A percentile compares a stretch with the other conserved stretches of the same genome.
phyloP scores from a whole-genome alignment of 1,139 yeast species.

The Suhomyces chickasaworum region DNA sequence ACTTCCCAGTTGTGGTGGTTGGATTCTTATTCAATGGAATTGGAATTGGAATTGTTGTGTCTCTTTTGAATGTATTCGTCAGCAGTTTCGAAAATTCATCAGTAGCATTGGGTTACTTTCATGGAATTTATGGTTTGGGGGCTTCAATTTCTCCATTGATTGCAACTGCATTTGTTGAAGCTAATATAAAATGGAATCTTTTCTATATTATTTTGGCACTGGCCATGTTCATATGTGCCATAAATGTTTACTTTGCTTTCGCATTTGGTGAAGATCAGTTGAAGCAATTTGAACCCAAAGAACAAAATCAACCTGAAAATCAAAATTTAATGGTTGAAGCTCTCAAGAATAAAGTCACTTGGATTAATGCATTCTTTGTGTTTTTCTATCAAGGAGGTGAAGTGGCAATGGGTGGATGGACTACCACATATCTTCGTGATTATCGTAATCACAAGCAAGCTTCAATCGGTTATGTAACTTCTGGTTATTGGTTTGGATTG shows the following conservation, averaged over 20 bases:
- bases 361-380: conserved; percentile 57
- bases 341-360: conserved; percentile 46
- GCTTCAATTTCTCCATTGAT: conserved; percentile 29
- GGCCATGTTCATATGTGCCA: conserved; percentile 15
- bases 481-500: conserved; percentile 75
- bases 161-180: conserved; percentile 21
- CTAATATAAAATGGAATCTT: conserved; percentile 20
- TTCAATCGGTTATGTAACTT: conserved; percentile 62
- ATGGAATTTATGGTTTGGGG: conserved; percentile 24
- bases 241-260: conserved; percentile 16
- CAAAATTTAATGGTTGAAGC: conserved; percentile 26
- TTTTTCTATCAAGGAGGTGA: conserved; percentile 71
- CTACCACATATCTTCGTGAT: conserved; percentile 61
- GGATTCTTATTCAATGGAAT: conserved; percentile 23
- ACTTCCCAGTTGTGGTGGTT: conserved; percentile 22
- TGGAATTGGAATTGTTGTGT: conserved; percentile 20
- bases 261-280: conserved; percentile 19
- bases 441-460: conserved; percentile 51
- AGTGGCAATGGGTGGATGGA: conserved; percentile 72
- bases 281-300: conserved; percentile 8
- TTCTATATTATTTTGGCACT: conserved; percentile 20
- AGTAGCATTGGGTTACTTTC: conserved; percentile 20
- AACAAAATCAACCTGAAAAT: not conserved
- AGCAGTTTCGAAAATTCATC: conserved; percentile 21
- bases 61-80: conserved; percentile 21